Evolutionary conservation across 148 eudicot genomes (phyloP), one percentile per base, ranked within the genome.

Genomic region (Rhododendron vialii): DNA sequence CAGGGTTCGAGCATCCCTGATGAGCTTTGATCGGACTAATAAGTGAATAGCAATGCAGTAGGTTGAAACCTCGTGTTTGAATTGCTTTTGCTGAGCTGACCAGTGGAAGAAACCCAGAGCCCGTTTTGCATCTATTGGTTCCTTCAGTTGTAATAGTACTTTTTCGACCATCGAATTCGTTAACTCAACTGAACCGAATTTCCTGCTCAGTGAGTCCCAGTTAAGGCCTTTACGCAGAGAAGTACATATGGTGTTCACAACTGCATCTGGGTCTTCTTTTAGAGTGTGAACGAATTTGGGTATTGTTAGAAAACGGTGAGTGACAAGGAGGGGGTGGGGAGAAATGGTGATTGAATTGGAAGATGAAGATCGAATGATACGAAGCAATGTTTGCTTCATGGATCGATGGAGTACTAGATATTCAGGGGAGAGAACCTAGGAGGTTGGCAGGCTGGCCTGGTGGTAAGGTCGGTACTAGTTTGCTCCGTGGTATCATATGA

Each of bases 51-150:
- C 85, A 14, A 96, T 85, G 78, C 93, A 93, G 83, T 96, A 96
- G 63, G 82, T 85, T 51, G 87, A 87, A 82, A 91, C 81, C 74
- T 88, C 90, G 83, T 95, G 97, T 69, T 84, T 67, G 63, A 85
- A 50, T 17, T 91, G 88, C 88, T 82, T 88, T 53, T 65, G 80
- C 38, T 88, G 91, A 0, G 98, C 90, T 81, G 93, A 92, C 99
- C 99, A 96, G 85, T 95, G 98, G 84, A 95, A 96, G 85, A 96
- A 96, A 80, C 84, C 89, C 82, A 96, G 86, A 65, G 98, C 98
- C 33, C 88, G 89, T 84, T 91, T 92, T 0, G 96, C 96, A 78
- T 93, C 92, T 1, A 80, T 36, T 48, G 98, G 98, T 84, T 95
- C 91, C 89, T 93, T 94, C 80, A 95, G 90, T 73, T 95, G 92